Conservation (phyloP, 148 eudicot species). For the Polygonum aviculare region DNA sequence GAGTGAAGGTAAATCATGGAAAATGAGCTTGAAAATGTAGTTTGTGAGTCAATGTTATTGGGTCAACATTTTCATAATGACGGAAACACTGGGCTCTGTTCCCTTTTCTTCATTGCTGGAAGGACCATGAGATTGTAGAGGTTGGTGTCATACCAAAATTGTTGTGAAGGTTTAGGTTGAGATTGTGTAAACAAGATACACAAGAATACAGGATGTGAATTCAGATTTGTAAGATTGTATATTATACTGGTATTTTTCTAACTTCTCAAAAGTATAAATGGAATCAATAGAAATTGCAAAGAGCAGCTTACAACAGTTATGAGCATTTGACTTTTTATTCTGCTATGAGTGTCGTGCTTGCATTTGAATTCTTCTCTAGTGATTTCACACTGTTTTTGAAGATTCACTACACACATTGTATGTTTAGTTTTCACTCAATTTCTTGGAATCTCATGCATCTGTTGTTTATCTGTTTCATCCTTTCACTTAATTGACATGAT, state of each 20-base stretch:
- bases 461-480: not conserved
- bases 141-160: not conserved
- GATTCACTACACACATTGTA: not conserved
- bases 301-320: not conserved
- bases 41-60: not conserved
- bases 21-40: not conserved
- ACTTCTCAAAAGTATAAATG: not conserved
- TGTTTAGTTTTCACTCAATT: not conserved
- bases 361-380: not conserved
- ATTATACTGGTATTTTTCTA: not conserved
- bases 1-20: slow-evolving; percentile 67
- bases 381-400: not conserved
- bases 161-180: not conserved
- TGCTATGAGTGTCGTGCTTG: not conserved
- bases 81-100: not conserved
- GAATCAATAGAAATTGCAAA: not conserved
- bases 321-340: not conserved
- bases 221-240: not conserved
- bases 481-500: slow-evolving; percentile 9
- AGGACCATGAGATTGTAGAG: not conserved
- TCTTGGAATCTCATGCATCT: slow-evolving; percentile 3
- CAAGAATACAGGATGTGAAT: not conserved
- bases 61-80: not conserved
- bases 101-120: not conserved
- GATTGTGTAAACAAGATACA: not conserved